phyloP scores from a whole-genome alignment of 2,329 filamentous ascomycete genomes.

The Biscogniauxia mediterranea region DNA sequence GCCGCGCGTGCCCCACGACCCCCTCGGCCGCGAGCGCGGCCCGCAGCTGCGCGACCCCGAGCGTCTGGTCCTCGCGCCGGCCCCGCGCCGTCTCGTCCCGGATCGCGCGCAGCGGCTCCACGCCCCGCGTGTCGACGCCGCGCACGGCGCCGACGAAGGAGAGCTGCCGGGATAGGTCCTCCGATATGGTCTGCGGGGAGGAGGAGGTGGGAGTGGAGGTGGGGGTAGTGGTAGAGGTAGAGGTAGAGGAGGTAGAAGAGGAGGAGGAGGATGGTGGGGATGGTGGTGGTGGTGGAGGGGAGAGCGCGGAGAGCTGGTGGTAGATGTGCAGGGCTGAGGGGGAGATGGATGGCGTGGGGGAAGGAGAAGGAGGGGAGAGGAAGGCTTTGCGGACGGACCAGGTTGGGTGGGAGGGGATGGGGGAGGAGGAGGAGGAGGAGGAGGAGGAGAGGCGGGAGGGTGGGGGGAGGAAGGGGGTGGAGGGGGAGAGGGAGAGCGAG shows the following conservation, averaged over 20 bases:
- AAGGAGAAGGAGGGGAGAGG: constrained; percentile 16
- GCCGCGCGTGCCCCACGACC: constrained; percentile 52
- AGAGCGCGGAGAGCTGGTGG: constrained; percentile 42
- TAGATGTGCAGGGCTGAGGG: constrained; percentile 85
- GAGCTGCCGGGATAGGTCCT: constrained; percentile 77
- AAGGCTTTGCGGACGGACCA: constrained; percentile 68
- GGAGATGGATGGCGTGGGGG: constrained; percentile 59
- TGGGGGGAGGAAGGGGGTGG: constrained; percentile 7
- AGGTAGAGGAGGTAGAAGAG: background rate
- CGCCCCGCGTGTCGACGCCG: constrained; percentile 67
- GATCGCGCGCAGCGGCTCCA: constrained; percentile 74
- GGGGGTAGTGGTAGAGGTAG: constrained; percentile 27
- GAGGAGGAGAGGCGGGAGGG: constrained; percentile 49
- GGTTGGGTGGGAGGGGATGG: constrained; percentile 66
- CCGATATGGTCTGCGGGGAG: too few relatives aligned
- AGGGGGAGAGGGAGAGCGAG: background rate
- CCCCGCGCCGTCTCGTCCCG: constrained; percentile 71
- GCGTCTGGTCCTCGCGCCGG: constrained; percentile 49
- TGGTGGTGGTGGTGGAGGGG: too few relatives aligned
- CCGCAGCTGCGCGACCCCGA: constrained; percentile 57
- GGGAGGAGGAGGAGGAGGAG: constrained; percentile 34
- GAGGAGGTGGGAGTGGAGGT: constrained; percentile 48
- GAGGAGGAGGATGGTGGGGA: constrained; percentile 55
- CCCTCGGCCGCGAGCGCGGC: constrained; percentile 60
- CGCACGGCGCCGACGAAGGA: constrained; percentile 90